These are phyloP conservation scores for Lactarius tabidus DNA, from an alignment of 768 basidiomycete species.

Conservation along the genomic window DNA sequence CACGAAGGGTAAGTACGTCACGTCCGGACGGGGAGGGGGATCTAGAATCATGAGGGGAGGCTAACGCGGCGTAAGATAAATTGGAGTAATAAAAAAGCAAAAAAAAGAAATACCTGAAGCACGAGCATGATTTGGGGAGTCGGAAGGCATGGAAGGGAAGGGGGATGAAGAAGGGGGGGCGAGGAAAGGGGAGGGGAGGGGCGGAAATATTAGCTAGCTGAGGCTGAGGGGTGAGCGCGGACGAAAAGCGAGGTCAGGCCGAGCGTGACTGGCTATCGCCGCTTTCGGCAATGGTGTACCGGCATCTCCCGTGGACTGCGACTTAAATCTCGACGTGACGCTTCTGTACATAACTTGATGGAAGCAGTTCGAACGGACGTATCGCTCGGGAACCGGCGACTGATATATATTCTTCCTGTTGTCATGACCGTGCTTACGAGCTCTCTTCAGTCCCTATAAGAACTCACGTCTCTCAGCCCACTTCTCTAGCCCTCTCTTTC, in stretches of 20 bases:
- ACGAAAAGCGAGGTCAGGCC: conserved; percentile 17
- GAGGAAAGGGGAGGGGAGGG: conserved; percentile 26
- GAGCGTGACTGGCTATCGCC: background rate
- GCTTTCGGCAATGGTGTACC: background rate
- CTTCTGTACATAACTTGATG: no score
- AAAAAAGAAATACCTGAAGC: conserved; percentile 43
- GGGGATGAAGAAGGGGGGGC: conserved; percentile 31
- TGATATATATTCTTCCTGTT: background rate
- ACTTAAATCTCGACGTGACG: background rate
- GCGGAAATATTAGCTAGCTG: conserved; percentile 11
- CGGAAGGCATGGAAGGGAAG: conserved; percentile 57
- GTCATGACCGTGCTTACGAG: background rate
- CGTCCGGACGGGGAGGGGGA: conserved; percentile 67
- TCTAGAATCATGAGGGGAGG: conserved; percentile 63
- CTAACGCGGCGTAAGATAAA: conserved; percentile 34
- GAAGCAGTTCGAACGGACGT: no score
- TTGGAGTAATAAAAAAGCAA: conserved; percentile 19
- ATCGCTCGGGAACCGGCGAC: no score
- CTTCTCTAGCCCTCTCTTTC: conserved; percentile 8
- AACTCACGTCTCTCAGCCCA: background rate
- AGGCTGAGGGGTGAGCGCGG: conserved; percentile 16
- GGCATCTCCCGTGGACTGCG: background rate
- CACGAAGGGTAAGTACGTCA: conserved; percentile 84
- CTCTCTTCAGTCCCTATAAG: background rate
- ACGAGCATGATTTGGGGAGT: conserved; percentile 49